Evolutionary conservation across 1,139 yeast species (phyloP).

Genomic region (Hemisphaericaspora lyxosophila): DNA sequence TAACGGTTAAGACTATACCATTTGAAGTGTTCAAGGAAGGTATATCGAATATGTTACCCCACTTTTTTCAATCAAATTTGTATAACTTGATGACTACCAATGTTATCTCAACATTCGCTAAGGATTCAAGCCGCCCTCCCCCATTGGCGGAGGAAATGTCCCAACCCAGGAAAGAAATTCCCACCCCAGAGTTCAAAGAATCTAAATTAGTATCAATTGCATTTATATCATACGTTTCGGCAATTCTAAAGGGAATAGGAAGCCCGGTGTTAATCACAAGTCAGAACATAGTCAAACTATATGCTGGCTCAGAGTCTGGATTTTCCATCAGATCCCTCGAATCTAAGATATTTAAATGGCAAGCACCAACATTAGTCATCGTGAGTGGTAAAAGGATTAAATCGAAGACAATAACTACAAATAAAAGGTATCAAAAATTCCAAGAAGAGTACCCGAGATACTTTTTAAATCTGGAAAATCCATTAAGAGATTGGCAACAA

Average conservation of each 20-base stretch:
- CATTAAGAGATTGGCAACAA: constrained; percentile 31
- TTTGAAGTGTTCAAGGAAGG: constrained; percentile 34
- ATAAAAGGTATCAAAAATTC: constrained; percentile 53
- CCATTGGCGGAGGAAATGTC: neutral
- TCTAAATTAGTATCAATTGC: constrained; percentile 43
- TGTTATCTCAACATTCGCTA: constrained; percentile 15
- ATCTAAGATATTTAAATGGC: constrained; percentile 84
- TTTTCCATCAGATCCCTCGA: constrained; percentile 87
- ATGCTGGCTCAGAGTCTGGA: constrained; percentile 74
- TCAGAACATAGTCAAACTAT: constrained; percentile 58
- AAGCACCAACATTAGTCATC: constrained; percentile 75
- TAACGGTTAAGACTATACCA: constrained; percentile 23
- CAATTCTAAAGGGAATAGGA: constrained; percentile 24
- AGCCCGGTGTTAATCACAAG: constrained; percentile 25
- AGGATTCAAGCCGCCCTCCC: constrained; percentile 1
- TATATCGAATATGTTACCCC: constrained; percentile 31
- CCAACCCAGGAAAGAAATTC: constrained; percentile 2
- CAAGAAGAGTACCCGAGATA: constrained; percentile 52
- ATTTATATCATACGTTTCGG: constrained; percentile 41
- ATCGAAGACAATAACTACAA: constrained; percentile 37
- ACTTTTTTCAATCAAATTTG: constrained; percentile 36
- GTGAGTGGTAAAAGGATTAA: constrained; percentile 62
- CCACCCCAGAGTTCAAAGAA: constrained; percentile 22
- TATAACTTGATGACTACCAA: constrained; percentile 35
- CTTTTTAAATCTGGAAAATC: constrained; percentile 33